These are phyloP conservation scores for Populus davidiana DNA, from an alignment of 345 rosid genomes.

Conservation along the genomic window DNA sequence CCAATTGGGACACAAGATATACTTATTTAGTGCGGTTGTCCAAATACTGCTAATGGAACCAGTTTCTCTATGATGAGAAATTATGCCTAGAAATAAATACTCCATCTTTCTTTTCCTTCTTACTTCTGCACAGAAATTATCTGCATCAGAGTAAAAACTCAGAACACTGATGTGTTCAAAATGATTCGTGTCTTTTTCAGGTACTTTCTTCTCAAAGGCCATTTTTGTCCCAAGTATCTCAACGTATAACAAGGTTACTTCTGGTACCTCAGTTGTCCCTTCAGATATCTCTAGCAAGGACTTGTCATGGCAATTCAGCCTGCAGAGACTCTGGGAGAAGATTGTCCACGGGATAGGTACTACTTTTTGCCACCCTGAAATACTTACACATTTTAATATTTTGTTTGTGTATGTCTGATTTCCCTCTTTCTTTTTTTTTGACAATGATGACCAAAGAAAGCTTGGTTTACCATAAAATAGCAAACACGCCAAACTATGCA, in stretches of 20 bases:
- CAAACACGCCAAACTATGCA: not conserved
- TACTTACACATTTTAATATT: not conserved
- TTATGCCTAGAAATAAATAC: not conserved
- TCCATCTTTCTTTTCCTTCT: not conserved
- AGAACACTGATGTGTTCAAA: conserved; percentile 1
- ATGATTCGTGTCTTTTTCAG: conserved; percentile 36
- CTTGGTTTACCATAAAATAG: not conserved
- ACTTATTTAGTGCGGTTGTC: not conserved
- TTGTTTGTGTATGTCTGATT: not conserved
- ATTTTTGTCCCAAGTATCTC: conserved; percentile 83
- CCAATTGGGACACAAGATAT: not conserved
- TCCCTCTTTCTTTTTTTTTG: too few relatives aligned
- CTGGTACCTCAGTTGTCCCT: conserved; percentile 48
- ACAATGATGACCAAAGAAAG: not conserved
- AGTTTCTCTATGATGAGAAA: not conserved
- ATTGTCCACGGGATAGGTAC: conserved; percentile 60
- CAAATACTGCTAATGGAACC: not conserved
- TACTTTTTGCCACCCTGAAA: not conserved
- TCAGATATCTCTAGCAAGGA: conserved; percentile 40
- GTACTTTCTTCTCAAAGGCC: conserved; percentile 70
- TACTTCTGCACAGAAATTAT: not conserved
- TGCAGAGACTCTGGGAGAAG: conserved; percentile 76
- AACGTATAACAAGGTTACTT: conserved; percentile 68
- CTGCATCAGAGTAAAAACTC: not conserved
- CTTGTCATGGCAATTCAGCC: conserved; percentile 71